phyloP scores from a whole-genome alignment of 2,329 filamentous ascomycete species.

The Phialocephala sp. region DNA sequence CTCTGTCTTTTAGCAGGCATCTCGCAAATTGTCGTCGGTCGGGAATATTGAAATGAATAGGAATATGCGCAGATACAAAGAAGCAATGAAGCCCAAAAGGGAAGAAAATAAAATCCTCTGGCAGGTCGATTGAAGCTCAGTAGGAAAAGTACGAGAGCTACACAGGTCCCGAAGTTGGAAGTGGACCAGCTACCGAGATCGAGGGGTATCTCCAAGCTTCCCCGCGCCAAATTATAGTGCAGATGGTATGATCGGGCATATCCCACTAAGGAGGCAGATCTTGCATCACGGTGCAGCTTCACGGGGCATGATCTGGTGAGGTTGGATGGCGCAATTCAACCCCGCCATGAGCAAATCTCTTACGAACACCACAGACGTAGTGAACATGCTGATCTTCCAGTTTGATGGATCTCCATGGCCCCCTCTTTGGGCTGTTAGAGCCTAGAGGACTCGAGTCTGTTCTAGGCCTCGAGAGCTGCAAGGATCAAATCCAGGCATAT shows the following conservation, averaged over 20 bases:
- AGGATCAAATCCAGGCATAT: too few species aligned
- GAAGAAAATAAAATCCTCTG: not conserved
- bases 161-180: not conserved
- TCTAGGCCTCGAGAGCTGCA: too few species aligned
- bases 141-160: not conserved
- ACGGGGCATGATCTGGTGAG: not conserved
- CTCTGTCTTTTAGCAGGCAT: slow-evolving; percentile 28
- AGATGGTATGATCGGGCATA: not conserved
- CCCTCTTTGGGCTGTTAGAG: not conserved
- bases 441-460: not conserved
- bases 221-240: not conserved
- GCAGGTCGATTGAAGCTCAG: not conserved
- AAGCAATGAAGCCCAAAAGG: not conserved
- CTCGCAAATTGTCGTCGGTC: slow-evolving; percentile 2
- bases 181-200: not conserved
- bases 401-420: not conserved
- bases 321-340: slow-evolving; percentile 25
- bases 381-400: not conserved
- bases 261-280: not conserved
- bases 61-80: not conserved
- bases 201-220: not conserved
- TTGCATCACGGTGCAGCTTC: not conserved
- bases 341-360: slow-evolving; percentile 21
- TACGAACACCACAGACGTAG: not conserved
- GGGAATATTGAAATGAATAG: not conserved